Evolutionary conservation across 176 grass and related monocot species (phyloP).

Genomic region (Guadua angustifolia): DNA sequence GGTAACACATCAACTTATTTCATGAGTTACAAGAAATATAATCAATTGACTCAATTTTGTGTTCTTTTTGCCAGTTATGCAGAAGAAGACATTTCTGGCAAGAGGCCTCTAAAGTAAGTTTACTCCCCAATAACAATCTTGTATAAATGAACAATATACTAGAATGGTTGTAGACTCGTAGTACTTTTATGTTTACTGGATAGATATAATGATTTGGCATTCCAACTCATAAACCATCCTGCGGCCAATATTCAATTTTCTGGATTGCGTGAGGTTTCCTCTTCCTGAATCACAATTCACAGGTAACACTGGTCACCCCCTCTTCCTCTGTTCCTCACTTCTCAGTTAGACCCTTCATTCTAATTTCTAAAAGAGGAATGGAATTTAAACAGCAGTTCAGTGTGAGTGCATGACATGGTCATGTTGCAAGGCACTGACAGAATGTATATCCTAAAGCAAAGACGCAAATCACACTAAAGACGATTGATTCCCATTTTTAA

Average conservation of each 20-base stretch:
- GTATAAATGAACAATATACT: background rate
- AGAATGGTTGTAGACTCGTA: background rate
- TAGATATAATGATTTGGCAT: background rate
- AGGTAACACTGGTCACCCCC: no score
- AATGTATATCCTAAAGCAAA: conserved; percentile 5
- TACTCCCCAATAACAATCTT: background rate
- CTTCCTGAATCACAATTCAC: no score
- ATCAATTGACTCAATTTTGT: background rate
- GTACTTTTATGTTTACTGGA: background rate
- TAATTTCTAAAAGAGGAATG: no score
- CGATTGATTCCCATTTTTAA: background rate
- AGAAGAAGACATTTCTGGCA: background rate
- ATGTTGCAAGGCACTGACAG: conserved; percentile 1
- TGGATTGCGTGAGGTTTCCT: no score
- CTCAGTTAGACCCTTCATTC: no score
- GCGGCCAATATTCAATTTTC: no score
- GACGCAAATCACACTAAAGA: background rate
- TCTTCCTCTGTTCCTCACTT: no score
- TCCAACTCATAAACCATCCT: background rate
- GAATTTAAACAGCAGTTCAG: background rate
- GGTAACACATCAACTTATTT: background rate
- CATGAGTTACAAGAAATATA: background rate
- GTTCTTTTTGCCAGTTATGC: background rate
- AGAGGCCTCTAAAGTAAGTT: background rate
- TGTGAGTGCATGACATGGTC: background rate